Evolutionary conservation across 1,284 basidiomycete species (phyloP), one percentile per base, ranked within the genome.

Genomic region (Heterobasidion occidentale): DNA sequence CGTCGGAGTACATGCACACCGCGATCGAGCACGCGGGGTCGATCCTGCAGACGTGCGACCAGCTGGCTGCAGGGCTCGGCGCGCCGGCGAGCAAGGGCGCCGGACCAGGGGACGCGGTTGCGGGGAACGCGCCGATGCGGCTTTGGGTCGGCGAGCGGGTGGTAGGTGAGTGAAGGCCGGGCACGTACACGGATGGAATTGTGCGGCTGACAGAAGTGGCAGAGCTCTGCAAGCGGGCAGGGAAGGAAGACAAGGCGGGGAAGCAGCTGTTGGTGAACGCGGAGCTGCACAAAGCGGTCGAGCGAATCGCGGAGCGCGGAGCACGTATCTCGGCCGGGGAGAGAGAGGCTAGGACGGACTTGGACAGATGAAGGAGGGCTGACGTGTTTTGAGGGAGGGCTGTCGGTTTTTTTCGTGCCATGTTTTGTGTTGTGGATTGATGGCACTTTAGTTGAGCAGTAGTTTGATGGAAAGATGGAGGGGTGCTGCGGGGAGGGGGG

Each of bases 121-220:
- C 51, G 61, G 87, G 88, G 9, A 88, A 88, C 58, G 82, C 77
- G 5, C 77, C 78, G 17, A 66, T 89, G 63, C 73, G 86, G 17
- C 63, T 88, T 52, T 90, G 88, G 87, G 79, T 86, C 9, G 87
- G 86, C 4, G 80, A 88, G 62, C 72, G 84, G 51, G 79, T 79
- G 61, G 71, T 85, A 48, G 85, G 86, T 87, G 52, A 47, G n/a
- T 52, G 63, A 45, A 38, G 20, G 44, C 51, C 45, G 35, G 38
- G 11, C 11, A 8, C 48, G 60, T 27, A 60, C 38, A 17, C 15
- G 14, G 27, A 17, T 47, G 9, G 14, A 51, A 11, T 48, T 19
- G 48, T 11, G 49, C 50, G 50, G 34, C 48, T 54, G 49, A 36
- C 14, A 38, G 45, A 46, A 12, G 38, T 58, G 53, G 42, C 59